phyloP scores from a whole-genome alignment of 306 rosid species.

The Rosa lucieae region DNA sequence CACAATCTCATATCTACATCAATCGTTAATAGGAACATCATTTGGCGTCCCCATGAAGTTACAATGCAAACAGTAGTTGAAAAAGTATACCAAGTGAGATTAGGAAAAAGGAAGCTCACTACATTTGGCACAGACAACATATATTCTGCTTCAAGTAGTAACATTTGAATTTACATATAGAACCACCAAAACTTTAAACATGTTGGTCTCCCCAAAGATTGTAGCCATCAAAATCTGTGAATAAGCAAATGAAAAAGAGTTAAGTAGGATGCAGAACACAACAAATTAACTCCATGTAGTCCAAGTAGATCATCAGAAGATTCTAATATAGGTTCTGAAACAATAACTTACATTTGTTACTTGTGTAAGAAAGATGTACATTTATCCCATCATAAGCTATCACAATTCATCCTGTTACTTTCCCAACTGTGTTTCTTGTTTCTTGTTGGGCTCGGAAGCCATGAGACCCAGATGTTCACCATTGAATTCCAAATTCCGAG shows the following conservation, averaged over 20 bases:
- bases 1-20: neutral
- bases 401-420: neutral
- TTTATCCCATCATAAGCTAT: neutral
- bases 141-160: neutral
- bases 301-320: neutral
- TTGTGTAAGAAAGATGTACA: constrained; percentile 1
- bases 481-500: constrained; percentile 37
- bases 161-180: neutral
- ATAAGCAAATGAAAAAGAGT: neutral
- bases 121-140: neutral
- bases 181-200: neutral
- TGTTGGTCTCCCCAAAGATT: neutral
- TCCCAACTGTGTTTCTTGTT: constrained; percentile 10
- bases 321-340: neutral
- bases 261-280: neutral
- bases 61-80: neutral
- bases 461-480: constrained; percentile 44
- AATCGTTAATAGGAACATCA: neutral
- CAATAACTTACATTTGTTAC: constrained; percentile 10
- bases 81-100: neutral
- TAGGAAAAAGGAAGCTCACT: neutral
- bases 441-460: constrained; percentile 40
- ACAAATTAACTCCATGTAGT: neutral
- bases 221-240: neutral
- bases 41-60: neutral